Percentiles rank a stretch among this genome's conserved stretches.
Conservation (phyloP, 306 rosid species). For the Quercus rubra region DNA sequence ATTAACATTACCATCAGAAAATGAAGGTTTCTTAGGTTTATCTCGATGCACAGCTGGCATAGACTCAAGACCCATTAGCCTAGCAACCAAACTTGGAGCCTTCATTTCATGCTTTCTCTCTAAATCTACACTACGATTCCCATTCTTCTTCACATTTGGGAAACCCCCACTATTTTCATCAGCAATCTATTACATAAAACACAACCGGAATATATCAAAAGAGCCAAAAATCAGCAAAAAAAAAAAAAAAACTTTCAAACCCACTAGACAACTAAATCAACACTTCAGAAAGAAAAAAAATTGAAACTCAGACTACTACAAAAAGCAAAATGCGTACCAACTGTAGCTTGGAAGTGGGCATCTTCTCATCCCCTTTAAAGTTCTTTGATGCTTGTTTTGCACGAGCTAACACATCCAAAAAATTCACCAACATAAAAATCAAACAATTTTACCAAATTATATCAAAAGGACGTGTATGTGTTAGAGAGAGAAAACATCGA, state of each 20-base stretch:
- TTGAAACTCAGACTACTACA: not conserved
- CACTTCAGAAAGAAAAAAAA: not conserved
- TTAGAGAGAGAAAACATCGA: not conserved
- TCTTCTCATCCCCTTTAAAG: constrained; percentile 70
- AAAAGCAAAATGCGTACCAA: constrained; percentile 45
- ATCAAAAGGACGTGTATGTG: not conserved
- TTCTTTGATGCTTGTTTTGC: constrained; percentile 49
- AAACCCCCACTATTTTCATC: constrained; percentile 87
- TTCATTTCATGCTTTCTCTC: constrained; percentile 57
- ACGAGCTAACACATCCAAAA: constrained; percentile 47
- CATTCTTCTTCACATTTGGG: constrained; percentile 54
- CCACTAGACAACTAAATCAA: not conserved
- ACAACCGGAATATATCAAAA: not conserved
- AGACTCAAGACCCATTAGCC: constrained; percentile 88
- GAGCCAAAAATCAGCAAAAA: not conserved
- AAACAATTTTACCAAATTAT: not conserved
- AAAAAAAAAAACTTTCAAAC: not conserved
- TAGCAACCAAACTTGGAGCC: constrained; percentile 75
- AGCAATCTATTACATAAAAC: constrained; percentile 56
- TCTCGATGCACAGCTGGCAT: constrained; percentile 59
- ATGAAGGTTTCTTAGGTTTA: constrained; percentile 48
- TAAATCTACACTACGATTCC: constrained; percentile 35
- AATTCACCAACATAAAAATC: constrained; percentile 18
- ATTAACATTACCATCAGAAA: constrained; percentile 31
- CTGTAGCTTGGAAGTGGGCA: constrained; percentile 70